Percentiles rank a stretch among this genome's conserved stretches.
Evolutionary conservation across 2,329 filamentous ascomycete genomes (phyloP).

Genomic region (Trichoderma sp.): DNA sequence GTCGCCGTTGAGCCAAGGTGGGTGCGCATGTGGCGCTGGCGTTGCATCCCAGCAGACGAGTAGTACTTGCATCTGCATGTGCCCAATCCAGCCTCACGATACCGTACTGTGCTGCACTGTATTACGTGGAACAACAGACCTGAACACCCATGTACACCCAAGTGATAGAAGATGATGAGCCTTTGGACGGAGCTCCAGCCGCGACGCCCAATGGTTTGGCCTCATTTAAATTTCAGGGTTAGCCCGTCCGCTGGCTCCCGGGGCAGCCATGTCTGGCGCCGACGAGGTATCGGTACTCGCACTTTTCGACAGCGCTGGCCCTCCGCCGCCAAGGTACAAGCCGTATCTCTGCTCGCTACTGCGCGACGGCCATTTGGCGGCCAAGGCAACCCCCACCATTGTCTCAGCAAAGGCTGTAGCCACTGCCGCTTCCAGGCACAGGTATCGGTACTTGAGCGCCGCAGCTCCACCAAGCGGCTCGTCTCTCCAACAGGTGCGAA

Average conservation of each 20-base stretch:
- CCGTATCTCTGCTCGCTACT: not conserved
- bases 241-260: constrained; percentile 1
- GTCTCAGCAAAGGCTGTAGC: constrained; percentile 4
- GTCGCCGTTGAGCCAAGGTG: not conserved
- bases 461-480: constrained; percentile 1
- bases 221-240: constrained; percentile 19
- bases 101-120: not conserved
- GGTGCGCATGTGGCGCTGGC: constrained; percentile 6
- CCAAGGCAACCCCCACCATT: not conserved
- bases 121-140: not conserved
- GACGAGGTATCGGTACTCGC: not conserved
- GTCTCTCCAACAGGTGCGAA: not conserved
- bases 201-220: constrained; percentile 10
- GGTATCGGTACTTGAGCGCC: not conserved
- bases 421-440: constrained; percentile 13
- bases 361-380: not conserved
- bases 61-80: not conserved
- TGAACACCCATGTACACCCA: not conserved
- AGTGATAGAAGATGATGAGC: not conserved
- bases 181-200: not conserved
- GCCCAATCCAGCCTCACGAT: not conserved
- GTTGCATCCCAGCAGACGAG: not conserved
- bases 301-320: not conserved
- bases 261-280: constrained; percentile 4
- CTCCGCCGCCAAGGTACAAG: not conserved